Base-by-base conservation (phyloP, 768 basidiomycete genomes). In the Filobasidium wieringae region DNA sequence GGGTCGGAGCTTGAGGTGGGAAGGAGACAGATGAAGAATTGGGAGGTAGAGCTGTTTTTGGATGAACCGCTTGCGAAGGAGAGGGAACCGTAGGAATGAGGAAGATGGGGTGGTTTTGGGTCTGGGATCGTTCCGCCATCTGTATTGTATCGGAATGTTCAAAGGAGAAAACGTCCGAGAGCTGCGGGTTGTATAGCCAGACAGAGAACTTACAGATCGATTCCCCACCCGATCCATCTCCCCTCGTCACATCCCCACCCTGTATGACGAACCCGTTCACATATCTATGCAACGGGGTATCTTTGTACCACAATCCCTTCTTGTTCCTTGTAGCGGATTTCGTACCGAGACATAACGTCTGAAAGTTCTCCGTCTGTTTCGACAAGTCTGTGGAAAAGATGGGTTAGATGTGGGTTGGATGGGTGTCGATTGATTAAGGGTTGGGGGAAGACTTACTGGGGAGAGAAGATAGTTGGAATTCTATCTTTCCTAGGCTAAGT, bases 141-240 rank as follows among this genome's bases (percentile, higher is more conserved):
- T 79, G 57, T 79, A 79, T 22, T 27, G 43, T n/a, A n/a, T n/a
- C n/a, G n/a, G n/a, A n/a, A n/a, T n/a, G n/a, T n/a, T n/a, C n/a
- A n/a, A n/a, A n/a, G n/a, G n/a, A n/a, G n/a, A n/a, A n/a, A n/a
- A n/a, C n/a, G n/a, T n/a, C n/a, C n/a, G n/a, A n/a, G n/a, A n/a
- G n/a, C n/a, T n/a, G n/a, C n/a, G n/a, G n/a, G n/a, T n/a, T n/a
- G n/a, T n/a, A n/a, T n/a, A n/a, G n/a, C n/a, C n/a, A n/a, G 31
- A 32, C 37, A 53, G 29, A 40, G 40, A 37, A 54, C 55, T 69
- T 72, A 61, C 67, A 81, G 27, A 66, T 61, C 15, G 50, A 77
- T 77, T 81, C 80, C 14, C 81, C 81, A 0, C 80, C 79, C 51
- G 74, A 77, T 32, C 80, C 80, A 63, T 81, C 80, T 5, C 77